A percentile compares a stretch with the other conserved stretches of the same genome.
These are phyloP conservation scores for Saccharomyces kudriavzevii DNA, from an alignment of 805 yeast species.

Conservation along the genomic window DNA sequence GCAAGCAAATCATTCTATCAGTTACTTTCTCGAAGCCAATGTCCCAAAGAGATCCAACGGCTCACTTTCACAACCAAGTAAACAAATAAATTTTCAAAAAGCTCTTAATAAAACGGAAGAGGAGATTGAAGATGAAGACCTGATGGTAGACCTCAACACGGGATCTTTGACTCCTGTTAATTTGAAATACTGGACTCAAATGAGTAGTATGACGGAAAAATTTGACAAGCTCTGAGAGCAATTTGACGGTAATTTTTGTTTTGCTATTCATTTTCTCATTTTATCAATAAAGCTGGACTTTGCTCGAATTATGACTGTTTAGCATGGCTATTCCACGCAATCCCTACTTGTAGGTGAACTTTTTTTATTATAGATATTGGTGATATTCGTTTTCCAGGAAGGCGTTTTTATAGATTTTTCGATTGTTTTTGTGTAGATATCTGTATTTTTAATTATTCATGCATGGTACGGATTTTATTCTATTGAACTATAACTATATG, in stretches of 20 bases:
- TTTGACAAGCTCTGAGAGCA: constrained; percentile 16
- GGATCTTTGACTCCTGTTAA: constrained; percentile 25
- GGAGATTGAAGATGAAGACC: constrained; percentile 18
- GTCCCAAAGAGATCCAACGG: not conserved
- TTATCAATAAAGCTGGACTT: not conserved
- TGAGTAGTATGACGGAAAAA: constrained; percentile 22
- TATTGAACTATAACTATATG: not conserved
- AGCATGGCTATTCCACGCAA: not conserved
- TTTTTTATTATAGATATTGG: not conserved
- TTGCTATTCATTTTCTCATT: not conserved
- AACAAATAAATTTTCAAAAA: not conserved
- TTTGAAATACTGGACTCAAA: constrained; percentile 17
- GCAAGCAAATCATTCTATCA: not conserved
- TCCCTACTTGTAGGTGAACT: not conserved
- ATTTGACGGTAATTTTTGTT: not conserved
- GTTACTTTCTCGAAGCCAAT: not conserved
- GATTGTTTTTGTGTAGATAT: not conserved
- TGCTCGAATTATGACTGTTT: not conserved
- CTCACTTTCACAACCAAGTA: not conserved
- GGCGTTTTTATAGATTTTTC: not conserved
- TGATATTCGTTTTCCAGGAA: not conserved
- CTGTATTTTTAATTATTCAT: not conserved
- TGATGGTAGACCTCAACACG: constrained; percentile 25
- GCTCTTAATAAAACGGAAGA: not conserved
- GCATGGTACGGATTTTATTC: not conserved